Evolutionary conservation across 805 yeast species (phyloP), one percentile per base, ranked within the genome.

Genomic region (Ogataea thermomethanolica): DNA sequence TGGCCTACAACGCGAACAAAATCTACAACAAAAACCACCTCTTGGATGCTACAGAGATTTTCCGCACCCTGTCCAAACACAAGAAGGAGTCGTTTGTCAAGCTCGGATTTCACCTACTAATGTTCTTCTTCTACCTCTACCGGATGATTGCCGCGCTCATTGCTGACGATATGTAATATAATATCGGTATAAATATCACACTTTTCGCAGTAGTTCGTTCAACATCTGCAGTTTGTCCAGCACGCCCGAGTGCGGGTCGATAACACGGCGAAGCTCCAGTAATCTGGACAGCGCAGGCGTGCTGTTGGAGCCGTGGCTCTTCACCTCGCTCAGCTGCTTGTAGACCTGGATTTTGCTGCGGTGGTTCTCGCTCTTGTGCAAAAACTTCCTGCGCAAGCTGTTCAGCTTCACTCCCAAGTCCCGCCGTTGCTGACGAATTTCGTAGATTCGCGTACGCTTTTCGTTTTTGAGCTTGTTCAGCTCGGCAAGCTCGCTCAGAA

Each of bases 31-130:
- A 87, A 66, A 80, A 81, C 62, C 90, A 91, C 62, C 70, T 86
- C 49, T 79, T 90, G 63, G 99, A 93, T 65, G 98, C 98, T 44
- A 91, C 99, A 31, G 97, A 91, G 66, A 93, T 91, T 57, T 93
- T 93, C 70, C 79, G 98, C 71, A 90, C 97, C 29, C 76, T 91
- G 59, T 77, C 87, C 55, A 86, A 84, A 60, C 95, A 90, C 71
- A 91, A 93, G 78, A 84, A 84, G 64, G 98, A 90, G 68, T 76
- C 88, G 45, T 89, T 90, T 61, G 67, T 86, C 63, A 91, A 91
- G 66, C 76, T 93, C 54, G 96, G 93, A 8, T 89, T 87, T 78
- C 91, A 88, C 63, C 74, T 91, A 56, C 65, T 87, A 58, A 71
- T 91, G 84, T 93, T 93, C 78, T 91, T 93, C 83, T 89, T 77